These are phyloP conservation scores for Psidium friedrichsthalianum DNA, from an alignment of 345 rosid genomes.

Conservation along the genomic window DNA sequence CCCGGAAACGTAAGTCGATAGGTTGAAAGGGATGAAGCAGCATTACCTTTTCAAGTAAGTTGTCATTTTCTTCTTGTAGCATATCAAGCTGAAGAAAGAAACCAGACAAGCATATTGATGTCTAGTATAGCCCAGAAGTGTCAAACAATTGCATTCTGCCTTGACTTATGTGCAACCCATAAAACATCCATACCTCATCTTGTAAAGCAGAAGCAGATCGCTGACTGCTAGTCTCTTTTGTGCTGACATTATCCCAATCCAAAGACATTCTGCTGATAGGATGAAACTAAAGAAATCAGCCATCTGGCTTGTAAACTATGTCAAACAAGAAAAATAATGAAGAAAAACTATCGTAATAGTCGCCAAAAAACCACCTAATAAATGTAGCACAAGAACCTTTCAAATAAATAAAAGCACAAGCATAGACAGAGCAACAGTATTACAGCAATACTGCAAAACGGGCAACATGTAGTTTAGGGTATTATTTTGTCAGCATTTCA, in stretches of 20 bases:
- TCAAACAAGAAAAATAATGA: neutral
- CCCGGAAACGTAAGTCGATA: neutral
- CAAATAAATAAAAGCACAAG: neutral
- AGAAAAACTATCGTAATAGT: neutral
- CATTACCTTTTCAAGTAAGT: slow-evolving; percentile 12
- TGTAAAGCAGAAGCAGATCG: slow-evolving; percentile 63
- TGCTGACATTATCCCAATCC: slow-evolving; percentile 42
- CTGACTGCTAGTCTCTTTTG: slow-evolving; percentile 40
- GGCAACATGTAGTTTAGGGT: neutral
- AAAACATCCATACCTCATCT: slow-evolving; percentile 52
- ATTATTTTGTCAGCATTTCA: neutral
- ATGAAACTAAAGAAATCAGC: neutral
- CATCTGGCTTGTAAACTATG: neutral
- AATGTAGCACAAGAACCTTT: neutral
- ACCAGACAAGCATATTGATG: neutral
- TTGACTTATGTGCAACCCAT: neutral
- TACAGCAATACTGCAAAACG: neutral
- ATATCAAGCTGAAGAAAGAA: slow-evolving; percentile 47
- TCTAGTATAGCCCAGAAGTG: neutral
- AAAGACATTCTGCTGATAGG: slow-evolving; percentile 29
- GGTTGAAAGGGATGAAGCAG: neutral
- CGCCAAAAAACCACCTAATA: neutral
- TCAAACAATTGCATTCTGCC: neutral
- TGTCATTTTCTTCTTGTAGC: slow-evolving; percentile 19
- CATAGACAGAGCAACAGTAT: neutral